Percentiles rank a stretch among this genome's conserved stretches.
Evolutionary conservation across 495 filamentous ascomycete genomes (phyloP).

Genomic region (Aspergillus diversus): DNA sequence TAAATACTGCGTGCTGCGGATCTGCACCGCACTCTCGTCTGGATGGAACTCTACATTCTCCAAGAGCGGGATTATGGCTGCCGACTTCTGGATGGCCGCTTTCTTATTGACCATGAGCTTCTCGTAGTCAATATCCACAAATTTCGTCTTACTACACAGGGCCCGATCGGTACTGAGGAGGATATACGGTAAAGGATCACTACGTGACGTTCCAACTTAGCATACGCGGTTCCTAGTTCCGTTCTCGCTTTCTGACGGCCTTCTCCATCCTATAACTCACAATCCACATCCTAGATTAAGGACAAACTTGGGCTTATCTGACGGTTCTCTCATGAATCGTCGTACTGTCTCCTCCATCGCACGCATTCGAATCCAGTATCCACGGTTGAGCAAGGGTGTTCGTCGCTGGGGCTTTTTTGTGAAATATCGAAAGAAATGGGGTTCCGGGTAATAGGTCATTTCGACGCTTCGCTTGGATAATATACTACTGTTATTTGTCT

Average conservation of each 20-base stretch:
- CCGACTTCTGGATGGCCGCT: slow-evolving; percentile 61
- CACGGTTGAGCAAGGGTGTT: slow-evolving; percentile 83
- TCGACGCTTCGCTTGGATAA: slow-evolving; percentile 90
- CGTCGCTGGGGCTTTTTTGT: slow-evolving; percentile 80
- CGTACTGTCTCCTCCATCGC: slow-evolving; percentile 74
- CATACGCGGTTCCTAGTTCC: slow-evolving; percentile 20
- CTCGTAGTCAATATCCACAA: slow-evolving; percentile 87
- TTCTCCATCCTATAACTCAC: slow-evolving; percentile 56
- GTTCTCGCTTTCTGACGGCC: not conserved
- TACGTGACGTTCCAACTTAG: slow-evolving; percentile 43
- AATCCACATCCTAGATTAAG: slow-evolving; percentile 91
- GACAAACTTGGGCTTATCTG: slow-evolving; percentile 69
- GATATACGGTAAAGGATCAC: slow-evolving; percentile 90
- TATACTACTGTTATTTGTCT: slow-evolving; percentile 92
- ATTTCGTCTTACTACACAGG: slow-evolving; percentile 59
- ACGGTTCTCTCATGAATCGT: slow-evolving; percentile 64
- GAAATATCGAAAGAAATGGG: slow-evolving; percentile 85
- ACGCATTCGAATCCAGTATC: slow-evolving; percentile 84
- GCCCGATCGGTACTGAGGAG: slow-evolving; percentile 66
- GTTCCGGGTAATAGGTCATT: slow-evolving; percentile 74
- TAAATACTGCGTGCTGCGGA: slow-evolving; percentile 71
- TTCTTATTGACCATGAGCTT: slow-evolving; percentile 78
- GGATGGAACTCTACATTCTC: slow-evolving; percentile 49
- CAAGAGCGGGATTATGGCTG: slow-evolving; percentile 57
- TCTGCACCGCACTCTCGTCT: slow-evolving; percentile 49